Conservation (phyloP, 768 basidiomycete species). For the Auriculariales sp. region DNA sequence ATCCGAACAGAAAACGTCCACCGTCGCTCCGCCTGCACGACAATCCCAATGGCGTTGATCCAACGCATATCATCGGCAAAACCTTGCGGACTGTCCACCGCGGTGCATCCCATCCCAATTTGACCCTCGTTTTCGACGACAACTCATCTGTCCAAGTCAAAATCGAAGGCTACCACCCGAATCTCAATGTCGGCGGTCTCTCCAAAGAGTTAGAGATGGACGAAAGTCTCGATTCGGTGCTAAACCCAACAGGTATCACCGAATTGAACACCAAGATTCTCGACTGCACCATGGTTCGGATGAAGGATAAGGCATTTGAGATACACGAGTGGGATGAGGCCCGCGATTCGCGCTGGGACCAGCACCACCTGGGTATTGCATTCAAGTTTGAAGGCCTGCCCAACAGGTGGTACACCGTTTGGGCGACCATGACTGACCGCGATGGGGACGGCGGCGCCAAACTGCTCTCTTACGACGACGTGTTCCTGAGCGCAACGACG, state of each 20-base stretch:
- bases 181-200: conserved; percentile 33
- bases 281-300: conserved; percentile 37
- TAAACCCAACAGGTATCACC: conserved; percentile 20
- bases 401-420: conserved; percentile 46
- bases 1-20: neutral
- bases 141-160: conserved; percentile 30
- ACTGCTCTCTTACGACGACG: conserved; percentile 47
- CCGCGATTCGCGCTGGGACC: conserved; percentile 16
- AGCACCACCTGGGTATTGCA: conserved; percentile 20
- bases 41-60: conserved; percentile 16
- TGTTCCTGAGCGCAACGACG: conserved; percentile 28
- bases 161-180: conserved; percentile 50
- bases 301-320: conserved; percentile 47
- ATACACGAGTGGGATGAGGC: conserved; percentile 15
- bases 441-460: conserved; percentile 25
- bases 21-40: neutral
- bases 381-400: conserved; percentile 23
- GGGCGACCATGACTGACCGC: conserved; percentile 44
- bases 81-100: conserved; percentile 23
- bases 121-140: conserved; percentile 35
- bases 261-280: conserved; percentile 27
- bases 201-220: conserved; percentile 48
- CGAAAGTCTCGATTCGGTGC: conserved; percentile 22
- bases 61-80: conserved; percentile 29
- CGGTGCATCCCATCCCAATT: conserved; percentile 28